phyloP scores from a whole-genome alignment of 2,329 filamentous ascomycete species.

The Seiridium cupressi region DNA sequence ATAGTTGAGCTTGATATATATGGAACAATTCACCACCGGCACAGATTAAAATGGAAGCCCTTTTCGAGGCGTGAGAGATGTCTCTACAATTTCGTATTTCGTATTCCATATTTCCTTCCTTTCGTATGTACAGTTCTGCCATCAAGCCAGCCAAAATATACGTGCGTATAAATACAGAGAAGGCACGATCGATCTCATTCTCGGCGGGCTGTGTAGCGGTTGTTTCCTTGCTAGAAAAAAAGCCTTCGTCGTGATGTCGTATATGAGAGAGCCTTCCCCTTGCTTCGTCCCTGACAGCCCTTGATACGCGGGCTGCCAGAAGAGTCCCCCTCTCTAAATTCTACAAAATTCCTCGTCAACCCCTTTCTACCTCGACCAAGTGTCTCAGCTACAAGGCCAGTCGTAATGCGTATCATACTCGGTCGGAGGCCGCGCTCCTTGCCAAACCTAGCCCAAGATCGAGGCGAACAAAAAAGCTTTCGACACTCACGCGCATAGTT shows the following conservation, averaged over 20 bases:
- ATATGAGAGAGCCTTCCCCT: conserved; percentile 3
- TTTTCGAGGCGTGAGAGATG: no score
- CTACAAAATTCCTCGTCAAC: not conserved
- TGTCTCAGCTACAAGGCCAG: no score
- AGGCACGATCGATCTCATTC: conserved; percentile 3
- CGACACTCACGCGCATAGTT: no score
- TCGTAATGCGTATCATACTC: no score
- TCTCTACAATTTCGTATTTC: not conserved
- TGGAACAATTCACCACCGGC: no score
- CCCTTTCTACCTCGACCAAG: not conserved
- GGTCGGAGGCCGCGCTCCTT: no score
- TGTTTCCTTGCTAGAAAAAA: no score
- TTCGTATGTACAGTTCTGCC: not conserved
- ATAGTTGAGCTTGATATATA: no score
- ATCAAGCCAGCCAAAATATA: not conserved
- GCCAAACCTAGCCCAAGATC: no score
- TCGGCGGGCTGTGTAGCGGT: not conserved
- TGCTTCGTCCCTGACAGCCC: not conserved
- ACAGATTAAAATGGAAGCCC: no score
- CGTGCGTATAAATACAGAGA: not conserved
- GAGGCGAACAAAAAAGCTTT: no score
- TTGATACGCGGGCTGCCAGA: not conserved
- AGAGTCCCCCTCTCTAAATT: not conserved
- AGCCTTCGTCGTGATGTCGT: not conserved
- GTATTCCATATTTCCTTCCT: no score